Conservation (phyloP, 2,329 filamentous ascomycete species). For the Colletotrichum higginsianum region DNA sequence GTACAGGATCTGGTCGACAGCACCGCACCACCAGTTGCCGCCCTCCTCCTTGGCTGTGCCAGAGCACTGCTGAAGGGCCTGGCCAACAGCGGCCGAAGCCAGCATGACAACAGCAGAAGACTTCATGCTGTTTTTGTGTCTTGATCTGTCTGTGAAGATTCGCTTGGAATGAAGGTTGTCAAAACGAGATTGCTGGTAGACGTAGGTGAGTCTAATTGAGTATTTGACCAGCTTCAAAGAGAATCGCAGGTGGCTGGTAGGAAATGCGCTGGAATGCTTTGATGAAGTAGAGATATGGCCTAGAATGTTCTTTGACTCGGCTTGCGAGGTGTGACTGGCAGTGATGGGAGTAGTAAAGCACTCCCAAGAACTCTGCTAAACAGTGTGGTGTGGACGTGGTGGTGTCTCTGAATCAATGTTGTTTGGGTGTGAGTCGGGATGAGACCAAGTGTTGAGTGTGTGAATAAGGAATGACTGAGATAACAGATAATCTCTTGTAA, state of each 20-base stretch:
- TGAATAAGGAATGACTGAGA: constrained; percentile 42
- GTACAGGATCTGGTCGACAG: constrained; percentile 76
- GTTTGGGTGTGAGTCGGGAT: neutral
- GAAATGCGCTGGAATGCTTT: constrained; percentile 29
- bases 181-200: constrained; percentile 26
- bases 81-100: constrained; percentile 49
- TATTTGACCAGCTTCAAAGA: constrained; percentile 34
- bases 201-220: constrained; percentile 10
- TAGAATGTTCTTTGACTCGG: constrained; percentile 39
- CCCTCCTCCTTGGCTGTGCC: constrained; percentile 54
- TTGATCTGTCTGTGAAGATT: constrained; percentile 5
- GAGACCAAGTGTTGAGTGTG: constrained; percentile 19
- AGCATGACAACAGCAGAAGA: constrained; percentile 47
- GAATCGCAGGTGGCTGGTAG: constrained; percentile 13
- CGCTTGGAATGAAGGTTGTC: constrained; percentile 24
- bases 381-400: constrained; percentile 20
- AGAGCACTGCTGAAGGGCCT: constrained; percentile 55
- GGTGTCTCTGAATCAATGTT: constrained; percentile 30
- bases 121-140: constrained; percentile 50
- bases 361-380: constrained; percentile 37
- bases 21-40: constrained; percentile 77
- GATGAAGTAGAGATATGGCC: constrained; percentile 2
- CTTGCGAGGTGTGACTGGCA: constrained; percentile 28
- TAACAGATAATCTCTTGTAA: constrained; percentile 10
- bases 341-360: constrained; percentile 14